Conservation (phyloP, 352 stramenopile species). For the Lagenidium giganteum region DNA sequence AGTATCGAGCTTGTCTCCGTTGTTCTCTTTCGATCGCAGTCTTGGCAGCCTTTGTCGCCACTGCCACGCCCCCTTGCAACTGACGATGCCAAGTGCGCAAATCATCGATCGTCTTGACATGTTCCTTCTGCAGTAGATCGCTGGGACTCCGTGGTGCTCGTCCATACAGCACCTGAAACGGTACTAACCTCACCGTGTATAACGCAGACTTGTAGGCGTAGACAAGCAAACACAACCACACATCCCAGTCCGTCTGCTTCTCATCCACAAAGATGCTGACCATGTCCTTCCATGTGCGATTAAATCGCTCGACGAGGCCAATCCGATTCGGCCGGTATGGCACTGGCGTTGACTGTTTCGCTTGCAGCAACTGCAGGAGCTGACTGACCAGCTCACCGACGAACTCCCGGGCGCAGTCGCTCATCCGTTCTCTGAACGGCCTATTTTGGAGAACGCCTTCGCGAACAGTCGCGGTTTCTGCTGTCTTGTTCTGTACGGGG, state of each 20-base stretch:
- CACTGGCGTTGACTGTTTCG: slow-evolving; percentile 2
- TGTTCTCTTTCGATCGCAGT: no score
- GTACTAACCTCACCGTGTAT: not conserved
- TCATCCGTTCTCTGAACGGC: not conserved
- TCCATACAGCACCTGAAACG: not conserved
- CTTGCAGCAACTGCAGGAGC: not conserved
- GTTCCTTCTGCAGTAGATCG: not conserved
- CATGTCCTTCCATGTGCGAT: slow-evolving; percentile 3
- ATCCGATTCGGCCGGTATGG: not conserved
- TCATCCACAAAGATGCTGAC: not conserved
- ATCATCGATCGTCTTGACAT: not conserved
- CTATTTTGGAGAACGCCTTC: not conserved
- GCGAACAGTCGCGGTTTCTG: no score
- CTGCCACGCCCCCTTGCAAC: not conserved
- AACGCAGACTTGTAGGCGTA: slow-evolving; percentile 1
- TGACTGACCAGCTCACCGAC: not conserved
- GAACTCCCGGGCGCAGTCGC: not conserved
- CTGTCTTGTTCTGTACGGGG: no score
- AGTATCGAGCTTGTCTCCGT: slow-evolving; percentile 1
- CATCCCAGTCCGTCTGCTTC: not conserved
- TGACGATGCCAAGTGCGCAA: not conserved
- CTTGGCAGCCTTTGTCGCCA: not conserved
- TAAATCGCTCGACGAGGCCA: not conserved
- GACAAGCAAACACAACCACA: not conserved
- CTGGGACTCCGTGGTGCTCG: not conserved